phyloP scores from a whole-genome alignment of 805 yeast species.

The Pichia deserticola region DNA sequence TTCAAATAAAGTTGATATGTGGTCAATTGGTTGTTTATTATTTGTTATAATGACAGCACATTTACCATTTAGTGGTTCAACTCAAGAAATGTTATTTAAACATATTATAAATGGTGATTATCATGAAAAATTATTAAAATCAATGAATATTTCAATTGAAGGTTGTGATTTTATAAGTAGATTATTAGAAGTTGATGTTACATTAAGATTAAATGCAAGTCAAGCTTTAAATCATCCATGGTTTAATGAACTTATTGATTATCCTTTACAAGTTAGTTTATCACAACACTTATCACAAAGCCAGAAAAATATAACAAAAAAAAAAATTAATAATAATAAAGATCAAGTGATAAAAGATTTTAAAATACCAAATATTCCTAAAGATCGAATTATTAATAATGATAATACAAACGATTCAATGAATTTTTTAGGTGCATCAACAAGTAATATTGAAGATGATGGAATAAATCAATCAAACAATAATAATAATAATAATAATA shows the following conservation, averaged over 20 bases:
- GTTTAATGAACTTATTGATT: constrained; percentile 39
- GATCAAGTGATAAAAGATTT: constrained; percentile 1
- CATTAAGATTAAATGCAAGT: constrained; percentile 61
- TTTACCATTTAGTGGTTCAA: constrained; percentile 88
- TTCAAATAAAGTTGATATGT: constrained; percentile 88
- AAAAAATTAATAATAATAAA: not conserved
- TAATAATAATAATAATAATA: too few relatives aligned
- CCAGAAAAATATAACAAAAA: not conserved
- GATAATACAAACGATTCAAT: not conserved
- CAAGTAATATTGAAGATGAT: not conserved
- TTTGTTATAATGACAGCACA: constrained; percentile 90
- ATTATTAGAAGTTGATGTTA: constrained; percentile 72
- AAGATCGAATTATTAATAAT: not conserved
- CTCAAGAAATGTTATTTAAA: constrained; percentile 77
- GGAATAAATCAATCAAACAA: too few relatives aligned
- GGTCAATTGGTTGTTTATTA: constrained; percentile 94
- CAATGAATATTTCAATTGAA: constrained; percentile 51
- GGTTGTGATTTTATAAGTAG: constrained; percentile 68
- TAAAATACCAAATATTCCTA: constrained; percentile 11
- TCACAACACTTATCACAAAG: constrained; percentile 39
- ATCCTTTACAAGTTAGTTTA: constrained; percentile 41
- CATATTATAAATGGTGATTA: constrained; percentile 73
- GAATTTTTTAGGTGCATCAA: not conserved
- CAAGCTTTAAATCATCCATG: constrained; percentile 77
- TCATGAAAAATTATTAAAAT: constrained; percentile 64